Evolutionary conservation across 2,329 filamentous ascomycete genomes (phyloP).

Genomic region (Ciborinia camelliae): DNA sequence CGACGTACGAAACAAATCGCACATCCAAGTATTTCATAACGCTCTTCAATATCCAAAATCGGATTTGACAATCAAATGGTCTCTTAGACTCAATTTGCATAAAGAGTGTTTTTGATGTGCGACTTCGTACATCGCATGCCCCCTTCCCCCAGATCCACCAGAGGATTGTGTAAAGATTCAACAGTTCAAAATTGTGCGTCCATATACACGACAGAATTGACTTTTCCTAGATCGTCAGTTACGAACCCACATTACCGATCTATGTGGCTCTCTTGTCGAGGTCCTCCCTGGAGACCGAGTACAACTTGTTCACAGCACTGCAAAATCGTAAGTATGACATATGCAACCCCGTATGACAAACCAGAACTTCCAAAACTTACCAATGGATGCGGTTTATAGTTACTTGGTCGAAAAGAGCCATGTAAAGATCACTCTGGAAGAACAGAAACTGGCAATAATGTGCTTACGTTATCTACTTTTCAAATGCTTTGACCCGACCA

Average conservation of each 20-base stretch:
- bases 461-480: conserved; percentile 36
- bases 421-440: conserved; percentile 17
- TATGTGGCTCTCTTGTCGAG: conserved; percentile 41
- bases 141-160: neutral
- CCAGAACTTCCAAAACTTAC: neutral
- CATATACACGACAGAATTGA: neutral
- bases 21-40: too few relatives aligned
- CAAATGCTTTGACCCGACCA: conserved; percentile 28
- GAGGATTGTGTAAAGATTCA: too few relatives aligned
- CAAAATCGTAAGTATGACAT: conserved; percentile 33
- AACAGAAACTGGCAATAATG: conserved; percentile 32
- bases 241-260: conserved; percentile 35
- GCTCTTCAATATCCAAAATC: too few relatives aligned
- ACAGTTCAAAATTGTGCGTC: neutral
- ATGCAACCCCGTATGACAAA: too few relatives aligned
- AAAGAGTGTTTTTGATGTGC: too few relatives aligned
- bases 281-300: conserved; percentile 33
- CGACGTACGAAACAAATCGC: too few relatives aligned
- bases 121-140: too few relatives aligned
- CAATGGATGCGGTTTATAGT: conserved; percentile 13
- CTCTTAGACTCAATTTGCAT: too few relatives aligned
- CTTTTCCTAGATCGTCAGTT: conserved; percentile 24
- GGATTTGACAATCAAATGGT: too few relatives aligned
- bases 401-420: conserved; percentile 20
- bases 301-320: conserved; percentile 41